A percentile compares a stretch with the other conserved stretches of the same genome.
Conservation (phyloP, 2,329 filamentous ascomycete genomes). For the Fusarium continuum region DNA sequence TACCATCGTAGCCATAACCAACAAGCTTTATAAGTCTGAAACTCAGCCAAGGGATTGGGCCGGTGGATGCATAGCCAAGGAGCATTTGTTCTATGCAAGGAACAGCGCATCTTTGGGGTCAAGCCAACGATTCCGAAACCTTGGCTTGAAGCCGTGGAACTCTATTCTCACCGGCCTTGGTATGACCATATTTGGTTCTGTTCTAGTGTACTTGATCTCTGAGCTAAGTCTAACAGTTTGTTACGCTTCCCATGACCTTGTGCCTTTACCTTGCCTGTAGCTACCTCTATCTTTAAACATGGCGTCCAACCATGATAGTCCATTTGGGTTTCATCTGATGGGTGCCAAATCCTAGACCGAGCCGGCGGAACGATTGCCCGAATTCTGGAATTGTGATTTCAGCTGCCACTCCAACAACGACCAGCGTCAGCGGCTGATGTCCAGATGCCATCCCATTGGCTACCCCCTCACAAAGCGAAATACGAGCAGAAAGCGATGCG, state of each 20-base stretch:
- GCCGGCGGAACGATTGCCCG: not conserved
- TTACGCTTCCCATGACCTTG: too few relatives aligned
- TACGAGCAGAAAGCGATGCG: slow-evolving; percentile 13
- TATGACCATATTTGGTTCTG: not conserved
- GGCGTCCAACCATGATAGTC: too few relatives aligned
- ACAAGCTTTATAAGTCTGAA: too few relatives aligned
- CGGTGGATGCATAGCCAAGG: too few relatives aligned
- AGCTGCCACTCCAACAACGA: not conserved
- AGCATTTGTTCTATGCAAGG: too few relatives aligned
- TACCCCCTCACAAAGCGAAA: slow-evolving; percentile 11
- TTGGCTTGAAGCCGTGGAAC: not conserved
- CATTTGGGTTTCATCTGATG: too few relatives aligned
- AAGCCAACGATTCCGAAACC: not conserved
- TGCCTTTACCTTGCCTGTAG: too few relatives aligned
- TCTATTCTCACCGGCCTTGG: not conserved
- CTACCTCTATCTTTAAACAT: too few relatives aligned
- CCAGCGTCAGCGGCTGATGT: slow-evolving; percentile 10
- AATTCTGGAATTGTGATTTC: not conserved
- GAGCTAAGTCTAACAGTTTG: not conserved
- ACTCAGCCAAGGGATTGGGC: too few relatives aligned
- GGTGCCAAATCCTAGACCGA: not conserved
- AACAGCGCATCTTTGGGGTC: too few relatives aligned
- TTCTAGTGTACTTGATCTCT: not conserved
- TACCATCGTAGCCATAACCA: not conserved
- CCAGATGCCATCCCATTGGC: slow-evolving; percentile 6